phyloP scores from a whole-genome alignment of 2,329 filamentous ascomycete genomes.

The Talaromyces amestolkiae region DNA sequence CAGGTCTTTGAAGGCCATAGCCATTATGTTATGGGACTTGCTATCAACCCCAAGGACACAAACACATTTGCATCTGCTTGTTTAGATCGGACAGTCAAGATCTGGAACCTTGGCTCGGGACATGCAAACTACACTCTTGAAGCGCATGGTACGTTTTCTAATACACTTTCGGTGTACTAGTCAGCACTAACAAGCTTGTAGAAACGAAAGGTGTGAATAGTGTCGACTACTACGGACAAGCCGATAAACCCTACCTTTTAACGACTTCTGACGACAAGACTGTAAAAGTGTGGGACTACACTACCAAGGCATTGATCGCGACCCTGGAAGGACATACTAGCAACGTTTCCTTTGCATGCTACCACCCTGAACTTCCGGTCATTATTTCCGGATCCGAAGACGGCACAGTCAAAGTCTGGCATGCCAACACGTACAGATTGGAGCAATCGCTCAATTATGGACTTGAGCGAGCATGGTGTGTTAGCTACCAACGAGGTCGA shows the following conservation, averaged over 20 bases:
- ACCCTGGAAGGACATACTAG: slow-evolving; percentile 96
- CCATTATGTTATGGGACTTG: slow-evolving; percentile 94
- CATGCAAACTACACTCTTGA: slow-evolving; percentile 95
- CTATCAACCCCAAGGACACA: slow-evolving; percentile 96
- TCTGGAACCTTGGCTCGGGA: slow-evolving; percentile 93
- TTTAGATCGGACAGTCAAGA: slow-evolving; percentile 94
- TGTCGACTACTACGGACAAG: slow-evolving; percentile 78
- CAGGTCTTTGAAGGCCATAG: slow-evolving; percentile 95
- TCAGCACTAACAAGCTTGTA: not conserved
- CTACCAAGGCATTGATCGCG: slow-evolving; percentile 93
- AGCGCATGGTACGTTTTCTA: slow-evolving; percentile 61
- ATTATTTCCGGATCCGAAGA: slow-evolving; percentile 98
- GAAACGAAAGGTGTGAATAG: slow-evolving; percentile 96
- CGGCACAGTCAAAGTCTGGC: slow-evolving; percentile 96
- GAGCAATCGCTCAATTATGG: slow-evolving; percentile 97
- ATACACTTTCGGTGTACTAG: not conserved
- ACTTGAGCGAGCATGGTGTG: slow-evolving; percentile 94
- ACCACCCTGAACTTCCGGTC: slow-evolving; percentile 92
- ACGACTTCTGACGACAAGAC: slow-evolving; percentile 96
- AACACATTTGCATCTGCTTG: slow-evolving; percentile 92
- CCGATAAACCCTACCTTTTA: slow-evolving; percentile 78
- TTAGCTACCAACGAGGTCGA: slow-evolving; percentile 89
- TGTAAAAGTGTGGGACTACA: slow-evolving; percentile 99
- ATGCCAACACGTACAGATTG: slow-evolving; percentile 93
- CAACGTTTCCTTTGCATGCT: slow-evolving; percentile 97